These are phyloP conservation scores for Lepidium africanum DNA, from an alignment of 345 rosid species.

Conservation along the genomic window DNA sequence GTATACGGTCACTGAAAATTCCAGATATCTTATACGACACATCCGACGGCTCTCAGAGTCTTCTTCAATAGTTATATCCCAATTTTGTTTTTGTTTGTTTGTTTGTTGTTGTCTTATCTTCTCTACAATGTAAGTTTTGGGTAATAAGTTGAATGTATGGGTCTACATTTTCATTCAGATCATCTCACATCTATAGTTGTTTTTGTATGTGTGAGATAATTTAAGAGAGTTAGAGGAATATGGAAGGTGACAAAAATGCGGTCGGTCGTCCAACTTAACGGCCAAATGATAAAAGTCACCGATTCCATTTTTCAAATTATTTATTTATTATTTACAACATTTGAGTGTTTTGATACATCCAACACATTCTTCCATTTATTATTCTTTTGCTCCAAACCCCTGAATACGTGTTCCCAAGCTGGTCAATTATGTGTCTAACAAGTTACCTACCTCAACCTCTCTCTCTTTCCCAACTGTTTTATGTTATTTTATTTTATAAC, in stretches of 20 bases:
- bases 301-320: neutral
- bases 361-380: conserved; percentile 2
- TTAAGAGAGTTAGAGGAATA: too few relatives aligned
- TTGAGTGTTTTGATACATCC: conserved; percentile 17
- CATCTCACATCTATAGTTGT: too few relatives aligned
- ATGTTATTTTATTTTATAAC: too few relatives aligned
- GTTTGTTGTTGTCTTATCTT: neutral
- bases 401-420: conserved; percentile 2
- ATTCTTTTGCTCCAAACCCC: neutral
- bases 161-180: neutral
- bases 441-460: neutral
- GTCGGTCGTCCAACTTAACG: conserved; percentile 25
- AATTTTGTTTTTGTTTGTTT: conserved; percentile 1
- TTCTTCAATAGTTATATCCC: neutral
- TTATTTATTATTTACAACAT: neutral
- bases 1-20: conserved; percentile 11
- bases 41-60: conserved; percentile 15
- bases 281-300: conserved; percentile 11
- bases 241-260: neutral
- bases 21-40: neutral
- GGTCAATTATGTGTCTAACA: neutral
- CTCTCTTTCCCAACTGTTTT: neutral
- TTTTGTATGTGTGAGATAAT: too few relatives aligned
- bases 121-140: neutral
- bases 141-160: neutral